A percentile compares a stretch with the other conserved stretches of the same genome.
phyloP scores from a whole-genome alignment of 805 yeast genomes.

The Yarrowia phangngaensis region DNA sequence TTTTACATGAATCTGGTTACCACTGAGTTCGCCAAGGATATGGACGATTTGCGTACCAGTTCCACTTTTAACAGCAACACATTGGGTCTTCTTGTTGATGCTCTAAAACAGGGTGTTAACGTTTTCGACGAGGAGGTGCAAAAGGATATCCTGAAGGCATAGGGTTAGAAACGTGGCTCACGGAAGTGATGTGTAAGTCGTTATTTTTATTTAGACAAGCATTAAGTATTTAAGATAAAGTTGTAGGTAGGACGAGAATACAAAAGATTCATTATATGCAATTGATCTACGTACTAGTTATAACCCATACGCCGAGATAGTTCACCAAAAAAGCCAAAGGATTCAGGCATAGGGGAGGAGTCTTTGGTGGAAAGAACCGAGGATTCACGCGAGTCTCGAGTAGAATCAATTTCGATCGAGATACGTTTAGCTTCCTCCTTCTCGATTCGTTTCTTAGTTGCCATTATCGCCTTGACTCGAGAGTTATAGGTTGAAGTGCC shows the following conservation, averaged over 20 bases:
- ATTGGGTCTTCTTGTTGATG: slow-evolving; percentile 38
- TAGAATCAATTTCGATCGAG: not conserved
- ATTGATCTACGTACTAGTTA: not conserved
- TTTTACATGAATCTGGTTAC: slow-evolving; percentile 47
- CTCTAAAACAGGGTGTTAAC: slow-evolving; percentile 41
- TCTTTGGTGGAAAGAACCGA: slow-evolving; percentile 1
- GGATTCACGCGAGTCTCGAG: slow-evolving; percentile 2
- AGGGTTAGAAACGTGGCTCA: too few species aligned
- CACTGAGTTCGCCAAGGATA: slow-evolving; percentile 47
- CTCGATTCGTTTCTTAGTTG: slow-evolving; percentile 32
- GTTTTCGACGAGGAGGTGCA: slow-evolving; percentile 39
- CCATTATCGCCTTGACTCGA: slow-evolving; percentile 31
- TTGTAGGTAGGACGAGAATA: slow-evolving; percentile 3
- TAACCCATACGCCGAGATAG: slow-evolving; percentile 24
- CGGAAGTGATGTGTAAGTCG: slow-evolving; percentile 4
- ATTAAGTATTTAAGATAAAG: slow-evolving; percentile 1
- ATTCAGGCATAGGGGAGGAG: slow-evolving; percentile 7
- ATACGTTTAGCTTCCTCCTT: not conserved
- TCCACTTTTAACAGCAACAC: slow-evolving; percentile 43
- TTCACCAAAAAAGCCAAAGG: slow-evolving; percentile 17
- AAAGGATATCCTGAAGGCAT: slow-evolving; percentile 28
- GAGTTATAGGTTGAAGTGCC: slow-evolving; percentile 31
- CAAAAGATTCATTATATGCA: not conserved
- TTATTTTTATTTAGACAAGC: too few species aligned
- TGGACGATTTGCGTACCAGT: slow-evolving; percentile 43